Percentiles rank a stretch among this genome's conserved stretches.
These are phyloP conservation scores for Rhodamnia argentea DNA, from an alignment of 345 rosid genomes.

Conservation along the genomic window DNA sequence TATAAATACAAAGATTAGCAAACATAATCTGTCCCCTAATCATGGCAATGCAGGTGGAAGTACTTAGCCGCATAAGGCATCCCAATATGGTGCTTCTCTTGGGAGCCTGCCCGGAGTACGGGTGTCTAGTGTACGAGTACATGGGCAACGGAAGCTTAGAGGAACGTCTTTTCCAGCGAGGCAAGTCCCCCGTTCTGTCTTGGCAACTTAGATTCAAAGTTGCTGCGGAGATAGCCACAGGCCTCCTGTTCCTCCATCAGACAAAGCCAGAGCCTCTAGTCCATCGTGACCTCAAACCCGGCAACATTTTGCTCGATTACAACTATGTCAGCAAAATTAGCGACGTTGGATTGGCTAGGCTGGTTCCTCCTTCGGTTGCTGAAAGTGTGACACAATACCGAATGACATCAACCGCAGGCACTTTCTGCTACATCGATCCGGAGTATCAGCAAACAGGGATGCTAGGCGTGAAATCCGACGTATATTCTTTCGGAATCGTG, in stretches of 20 bases:
- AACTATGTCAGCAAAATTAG: constrained; percentile 78
- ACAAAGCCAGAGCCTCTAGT: constrained; percentile 94
- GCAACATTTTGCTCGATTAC: constrained; percentile 73
- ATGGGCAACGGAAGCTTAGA: constrained; percentile 92
- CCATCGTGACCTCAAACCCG: constrained; percentile 94
- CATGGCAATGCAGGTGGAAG: constrained; percentile 46
- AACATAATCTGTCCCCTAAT: neutral
- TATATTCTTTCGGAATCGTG: constrained; percentile 77
- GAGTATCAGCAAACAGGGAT: constrained; percentile 96
- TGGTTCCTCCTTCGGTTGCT: constrained; percentile 64
- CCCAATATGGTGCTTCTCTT: constrained; percentile 93
- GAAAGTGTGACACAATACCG: constrained; percentile 68
- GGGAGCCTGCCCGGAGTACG: constrained; percentile 94
- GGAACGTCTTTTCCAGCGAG: constrained; percentile 47
- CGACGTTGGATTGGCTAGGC: constrained; percentile 82
- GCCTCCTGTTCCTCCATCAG: constrained; percentile 87
- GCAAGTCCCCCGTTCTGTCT: constrained; percentile 48
- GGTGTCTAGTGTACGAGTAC: constrained; percentile 77
- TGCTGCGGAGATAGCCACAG: constrained; percentile 79
- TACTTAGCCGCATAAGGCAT: constrained; percentile 87
- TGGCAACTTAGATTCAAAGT: constrained; percentile 88
- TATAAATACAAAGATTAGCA: neutral
- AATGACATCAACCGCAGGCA: constrained; percentile 79
- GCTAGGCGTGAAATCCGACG: constrained; percentile 86
- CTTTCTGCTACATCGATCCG: constrained; percentile 90